A percentile compares a stretch with the other conserved stretches of the same genome.
These are phyloP conservation scores for Zangia roseola DNA, from an alignment of 768 basidiomycete genomes.

Conservation along the genomic window DNA sequence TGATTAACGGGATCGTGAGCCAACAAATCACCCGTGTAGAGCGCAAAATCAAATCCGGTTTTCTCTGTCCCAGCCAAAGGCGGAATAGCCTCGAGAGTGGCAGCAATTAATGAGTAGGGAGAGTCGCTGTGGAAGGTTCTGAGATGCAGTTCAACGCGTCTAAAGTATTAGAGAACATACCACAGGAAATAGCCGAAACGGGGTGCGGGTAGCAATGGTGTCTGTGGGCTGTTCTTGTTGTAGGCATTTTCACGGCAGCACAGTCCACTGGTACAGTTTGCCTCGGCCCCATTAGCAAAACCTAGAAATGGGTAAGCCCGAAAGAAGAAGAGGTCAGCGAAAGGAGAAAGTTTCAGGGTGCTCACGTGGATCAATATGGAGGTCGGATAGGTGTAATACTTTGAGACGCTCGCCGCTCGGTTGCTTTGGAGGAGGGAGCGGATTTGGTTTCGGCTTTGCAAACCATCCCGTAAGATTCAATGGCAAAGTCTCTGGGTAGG, in stretches of 20 bases:
- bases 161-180: slow-evolving; percentile 28
- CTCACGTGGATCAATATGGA: slow-evolving; percentile 73
- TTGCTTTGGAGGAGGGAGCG: slow-evolving; percentile 55
- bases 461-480: slow-evolving; percentile 71
- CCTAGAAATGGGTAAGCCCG: slow-evolving; percentile 38
- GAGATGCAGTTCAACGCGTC: not conserved
- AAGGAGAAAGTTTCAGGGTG: not conserved
- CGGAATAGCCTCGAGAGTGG: slow-evolving; percentile 68
- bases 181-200: slow-evolving; percentile 66
- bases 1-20: slow-evolving; percentile 70
- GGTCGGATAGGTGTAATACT: slow-evolving; percentile 74
- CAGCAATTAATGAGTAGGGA: slow-evolving; percentile 56
- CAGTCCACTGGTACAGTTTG: slow-evolving; percentile 63
- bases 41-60: slow-evolving; percentile 59
- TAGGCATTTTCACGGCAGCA: slow-evolving; percentile 62
- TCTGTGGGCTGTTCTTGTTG: slow-evolving; percentile 50
- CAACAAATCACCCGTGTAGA: slow-evolving; percentile 75
- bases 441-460: slow-evolving; percentile 71
- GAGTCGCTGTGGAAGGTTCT: slow-evolving; percentile 48
- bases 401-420: slow-evolving; percentile 66
- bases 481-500: slow-evolving; percentile 54
- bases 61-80: slow-evolving; percentile 57
- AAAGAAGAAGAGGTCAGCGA: not conserved
- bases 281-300: slow-evolving; percentile 67
- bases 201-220: slow-evolving; percentile 56